Conservation (phyloP, 2,329 filamentous ascomycete species). For the Penicillium sp. region DNA sequence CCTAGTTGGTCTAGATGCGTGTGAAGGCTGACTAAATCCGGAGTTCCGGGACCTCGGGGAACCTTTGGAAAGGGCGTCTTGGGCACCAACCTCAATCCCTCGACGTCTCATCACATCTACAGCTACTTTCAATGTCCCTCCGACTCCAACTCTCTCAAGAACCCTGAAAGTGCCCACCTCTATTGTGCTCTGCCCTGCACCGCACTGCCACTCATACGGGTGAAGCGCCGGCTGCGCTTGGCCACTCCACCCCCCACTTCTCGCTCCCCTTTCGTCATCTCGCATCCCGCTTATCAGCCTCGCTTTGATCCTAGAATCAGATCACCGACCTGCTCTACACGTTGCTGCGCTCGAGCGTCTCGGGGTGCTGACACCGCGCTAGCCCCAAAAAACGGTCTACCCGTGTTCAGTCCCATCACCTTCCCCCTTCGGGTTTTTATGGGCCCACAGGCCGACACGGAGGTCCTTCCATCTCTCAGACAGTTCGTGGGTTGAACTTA, state of each 20-base stretch:
- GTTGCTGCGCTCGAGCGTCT: constrained; percentile 4
- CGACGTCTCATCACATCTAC: neutral
- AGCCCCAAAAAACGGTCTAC: constrained; percentile 4
- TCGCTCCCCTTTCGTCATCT: constrained; percentile 19
- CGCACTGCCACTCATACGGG: neutral
- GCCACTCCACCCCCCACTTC: constrained; percentile 6
- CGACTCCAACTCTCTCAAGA: too few relatives aligned
- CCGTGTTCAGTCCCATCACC: neutral
- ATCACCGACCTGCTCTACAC: neutral
- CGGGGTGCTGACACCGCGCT: neutral
- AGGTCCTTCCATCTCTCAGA: neutral
- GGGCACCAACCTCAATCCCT: neutral
- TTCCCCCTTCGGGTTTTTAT: neutral
- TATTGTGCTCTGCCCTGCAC: neutral
- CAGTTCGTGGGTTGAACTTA: neutral
- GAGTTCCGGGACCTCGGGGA: neutral
- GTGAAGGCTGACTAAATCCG: neutral
- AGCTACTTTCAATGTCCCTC: too few relatives aligned
- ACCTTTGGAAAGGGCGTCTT: neutral
- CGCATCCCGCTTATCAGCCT: constrained; percentile 19
- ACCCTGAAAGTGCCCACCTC: neutral
- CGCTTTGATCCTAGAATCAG: constrained; percentile 13
- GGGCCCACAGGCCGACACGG: neutral
- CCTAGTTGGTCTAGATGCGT: neutral
- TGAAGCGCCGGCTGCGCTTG: neutral